These are phyloP conservation scores for Fusarium newnesense DNA, from an alignment of 2,329 filamentous ascomycete species.

Conservation along the genomic window DNA sequence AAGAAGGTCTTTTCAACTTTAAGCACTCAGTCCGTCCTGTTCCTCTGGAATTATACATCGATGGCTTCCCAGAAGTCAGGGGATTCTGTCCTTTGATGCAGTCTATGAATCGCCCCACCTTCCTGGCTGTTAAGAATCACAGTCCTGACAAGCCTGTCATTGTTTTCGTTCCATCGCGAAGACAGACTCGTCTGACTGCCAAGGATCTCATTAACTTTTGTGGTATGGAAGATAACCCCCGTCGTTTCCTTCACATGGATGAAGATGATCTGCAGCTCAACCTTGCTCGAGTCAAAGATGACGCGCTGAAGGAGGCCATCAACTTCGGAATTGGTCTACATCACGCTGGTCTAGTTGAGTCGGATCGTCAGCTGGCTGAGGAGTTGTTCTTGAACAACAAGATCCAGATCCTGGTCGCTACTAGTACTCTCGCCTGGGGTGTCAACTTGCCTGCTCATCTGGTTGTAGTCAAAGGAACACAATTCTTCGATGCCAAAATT, in stretches of 20 bases:
- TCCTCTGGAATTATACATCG: slow-evolving; percentile 94
- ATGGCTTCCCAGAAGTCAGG: slow-evolving; percentile 93
- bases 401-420: slow-evolving; percentile 95
- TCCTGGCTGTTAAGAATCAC: slow-evolving; percentile 95
- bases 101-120: slow-evolving; percentile 98
- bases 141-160: slow-evolving; percentile 97
- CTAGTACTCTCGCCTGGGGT: slow-evolving; percentile 96
- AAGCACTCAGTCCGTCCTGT: slow-evolving; percentile 96
- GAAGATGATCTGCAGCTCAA: slow-evolving; percentile 93
- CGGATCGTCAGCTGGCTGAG: slow-evolving; percentile 89
- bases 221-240: slow-evolving; percentile 97
- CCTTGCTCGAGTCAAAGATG: slow-evolving; percentile 90
- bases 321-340: slow-evolving; percentile 97
- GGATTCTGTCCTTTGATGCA: slow-evolving; percentile 99
- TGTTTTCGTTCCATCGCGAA: slow-evolving; percentile 94
- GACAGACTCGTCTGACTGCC: slow-evolving; percentile 93
- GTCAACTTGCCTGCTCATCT: slow-evolving; percentile 97
- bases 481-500: slow-evolving; percentile 97
- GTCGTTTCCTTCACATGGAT: slow-evolving; percentile 91
- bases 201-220: slow-evolving; percentile 98
- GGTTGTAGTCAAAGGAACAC: slow-evolving; percentile 97
- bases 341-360: slow-evolving; percentile 95
- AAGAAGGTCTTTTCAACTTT: slow-evolving; percentile 96
- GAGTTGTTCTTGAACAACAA: slow-evolving; percentile 98
- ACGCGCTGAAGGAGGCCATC: slow-evolving; percentile 90